phyloP scores from a whole-genome alignment of 805 yeast species.

The Pichia membranifaciens region DNA sequence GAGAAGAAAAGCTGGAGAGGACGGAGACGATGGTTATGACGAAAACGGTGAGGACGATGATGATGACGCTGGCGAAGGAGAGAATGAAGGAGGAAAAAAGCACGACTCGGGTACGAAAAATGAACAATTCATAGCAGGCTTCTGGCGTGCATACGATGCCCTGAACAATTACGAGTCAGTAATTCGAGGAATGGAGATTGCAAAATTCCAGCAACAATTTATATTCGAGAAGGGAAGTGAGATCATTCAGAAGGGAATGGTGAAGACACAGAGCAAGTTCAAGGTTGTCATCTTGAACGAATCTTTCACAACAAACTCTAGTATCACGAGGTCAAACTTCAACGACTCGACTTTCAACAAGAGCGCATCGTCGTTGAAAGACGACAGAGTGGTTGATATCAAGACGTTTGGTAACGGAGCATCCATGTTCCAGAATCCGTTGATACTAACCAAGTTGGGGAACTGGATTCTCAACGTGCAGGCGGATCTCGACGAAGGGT shows the following conservation, averaged over 20 bases:
- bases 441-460: conserved; percentile 78
- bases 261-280: conserved; percentile 74
- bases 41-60: conserved; percentile 16
- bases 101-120: conserved; percentile 28
- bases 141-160: conserved; percentile 58
- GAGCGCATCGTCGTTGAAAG: conserved; percentile 14
- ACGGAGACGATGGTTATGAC: not conserved
- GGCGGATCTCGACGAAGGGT: conserved; percentile 64
- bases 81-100: not conserved
- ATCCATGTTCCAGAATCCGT: conserved; percentile 73
- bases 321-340: conserved; percentile 13
- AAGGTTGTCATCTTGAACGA: conserved; percentile 85
- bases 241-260: conserved; percentile 73
- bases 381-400: conserved; percentile 28
- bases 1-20: not conserved
- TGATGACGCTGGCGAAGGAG: conserved; percentile 21
- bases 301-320: conserved; percentile 32
- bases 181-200: conserved; percentile 69
- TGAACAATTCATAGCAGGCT: conserved; percentile 33
- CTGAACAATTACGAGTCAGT: conserved; percentile 46
- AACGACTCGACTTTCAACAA: conserved; percentile 14
- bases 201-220: conserved; percentile 76
- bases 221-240: conserved; percentile 86
- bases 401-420: conserved; percentile 53
- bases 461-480: conserved; percentile 88